Conservation (phyloP, 1,284 basidiomycete genomes). For the Salmacisia buchloeana region DNA sequence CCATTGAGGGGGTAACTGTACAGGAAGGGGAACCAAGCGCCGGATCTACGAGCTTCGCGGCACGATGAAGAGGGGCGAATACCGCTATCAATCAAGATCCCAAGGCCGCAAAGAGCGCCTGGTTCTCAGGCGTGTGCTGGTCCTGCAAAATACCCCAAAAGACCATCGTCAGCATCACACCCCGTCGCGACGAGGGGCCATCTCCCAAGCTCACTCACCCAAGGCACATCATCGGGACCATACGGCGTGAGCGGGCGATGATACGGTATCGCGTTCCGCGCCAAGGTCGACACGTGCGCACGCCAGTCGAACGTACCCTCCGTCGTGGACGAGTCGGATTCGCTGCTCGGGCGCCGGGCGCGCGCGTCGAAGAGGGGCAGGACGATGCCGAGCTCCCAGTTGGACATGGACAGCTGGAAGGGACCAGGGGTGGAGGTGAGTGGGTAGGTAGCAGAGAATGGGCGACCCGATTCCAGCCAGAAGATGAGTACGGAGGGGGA, state of each 20-base stretch:
- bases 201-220: no score
- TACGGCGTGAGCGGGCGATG: not conserved
- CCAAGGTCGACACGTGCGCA: not conserved
- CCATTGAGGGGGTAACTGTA: no score
- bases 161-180: not conserved
- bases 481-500: not conserved
- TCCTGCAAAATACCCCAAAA: not conserved
- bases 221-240: not conserved
- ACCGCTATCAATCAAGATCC: no score
- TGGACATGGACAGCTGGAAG: not conserved
- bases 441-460: not conserved
- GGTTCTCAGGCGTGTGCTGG: no score
- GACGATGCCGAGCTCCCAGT: conserved; percentile 6
- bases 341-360: no score
- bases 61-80: no score
- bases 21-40: no score
- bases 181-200: no score
- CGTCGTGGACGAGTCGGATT: no score
- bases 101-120: no score
- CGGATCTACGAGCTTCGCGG: no score
- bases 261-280: not conserved
- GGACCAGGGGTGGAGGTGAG: not conserved
- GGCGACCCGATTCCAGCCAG: not conserved
- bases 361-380: conserved; percentile 3
- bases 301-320: not conserved